phyloP scores from a whole-genome alignment of 2,329 filamentous ascomycete genomes.

The Epichloe sylvatica region DNA sequence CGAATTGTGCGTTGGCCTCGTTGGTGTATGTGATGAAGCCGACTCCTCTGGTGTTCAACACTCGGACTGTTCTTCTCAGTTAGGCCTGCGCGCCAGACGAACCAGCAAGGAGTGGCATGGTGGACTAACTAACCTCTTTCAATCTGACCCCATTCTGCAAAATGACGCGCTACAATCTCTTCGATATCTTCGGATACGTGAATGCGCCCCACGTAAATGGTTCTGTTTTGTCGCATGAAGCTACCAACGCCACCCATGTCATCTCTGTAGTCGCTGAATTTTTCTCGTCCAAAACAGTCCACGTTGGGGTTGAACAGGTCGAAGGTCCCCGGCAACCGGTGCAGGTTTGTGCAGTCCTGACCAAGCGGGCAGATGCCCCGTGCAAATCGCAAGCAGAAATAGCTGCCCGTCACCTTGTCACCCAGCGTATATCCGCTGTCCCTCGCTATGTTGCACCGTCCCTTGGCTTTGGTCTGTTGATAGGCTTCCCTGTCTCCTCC shows the following conservation, averaged over 20 bases:
- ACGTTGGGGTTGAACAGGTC: constrained; percentile 89
- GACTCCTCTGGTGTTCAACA: constrained; percentile 78
- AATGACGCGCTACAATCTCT: constrained; percentile 86
- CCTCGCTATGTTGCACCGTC: constrained; percentile 71
- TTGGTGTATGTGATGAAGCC: constrained; percentile 92
- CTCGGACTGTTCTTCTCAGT: constrained; percentile 37
- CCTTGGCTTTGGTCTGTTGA: constrained; percentile 71
- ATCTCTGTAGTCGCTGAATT: constrained; percentile 82
- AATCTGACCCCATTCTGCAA: constrained; percentile 90
- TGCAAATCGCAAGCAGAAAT: constrained; percentile 87
- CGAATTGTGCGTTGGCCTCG: constrained; percentile 79
- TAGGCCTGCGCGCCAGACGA: neutral
- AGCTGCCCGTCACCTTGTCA: constrained; percentile 63
- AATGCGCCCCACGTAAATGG: constrained; percentile 84
- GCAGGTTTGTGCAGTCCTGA: constrained; percentile 85
- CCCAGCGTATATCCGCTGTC: constrained; percentile 70
- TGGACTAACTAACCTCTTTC: constrained; percentile 46
- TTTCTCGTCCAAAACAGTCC: constrained; percentile 77
- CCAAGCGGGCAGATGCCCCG: constrained; percentile 73
- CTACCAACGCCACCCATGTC: constrained; percentile 96
- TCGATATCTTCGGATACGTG: constrained; percentile 96
- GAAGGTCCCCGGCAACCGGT: constrained; percentile 71
- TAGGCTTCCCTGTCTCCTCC: constrained; percentile 91
- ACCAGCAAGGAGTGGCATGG: neutral
- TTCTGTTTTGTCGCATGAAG: constrained; percentile 88